Base-by-base conservation (phyloP, 1,139 yeast genomes). In the Magnusiomyces ingens region DNA sequence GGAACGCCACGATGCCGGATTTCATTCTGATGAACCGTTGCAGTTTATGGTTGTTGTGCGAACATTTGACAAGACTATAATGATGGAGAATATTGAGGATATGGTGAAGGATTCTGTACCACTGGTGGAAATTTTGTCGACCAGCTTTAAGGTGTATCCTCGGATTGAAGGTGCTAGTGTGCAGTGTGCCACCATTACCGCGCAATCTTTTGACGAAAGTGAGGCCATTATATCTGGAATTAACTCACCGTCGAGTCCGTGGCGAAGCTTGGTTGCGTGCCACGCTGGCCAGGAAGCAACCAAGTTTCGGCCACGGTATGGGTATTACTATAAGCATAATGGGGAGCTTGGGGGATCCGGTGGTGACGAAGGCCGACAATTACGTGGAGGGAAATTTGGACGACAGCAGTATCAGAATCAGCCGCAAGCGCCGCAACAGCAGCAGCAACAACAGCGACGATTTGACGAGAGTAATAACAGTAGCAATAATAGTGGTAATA, bases 21-120 rank as follows among this genome's bases (percentile, higher is more conserved):
- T 26, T 26, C 32, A 26, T 26, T 26, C 32, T 29, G 40, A 12
- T 17, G 26, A 32, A 8, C 29, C 32, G 10, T 13, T 35, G 8
- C 41, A 45, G 26, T 45, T 35, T 45, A 38, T 40, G 4, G 26
- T 45, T 32, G 41, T 45, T 32, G 36, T 45, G 17, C 48, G 48
- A 17, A 45, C 48, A 4, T 45, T 45, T 45, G 48, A 45, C 19
- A 11, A 22, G 13, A 45, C 15, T 3, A 45, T 45, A 15, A 15
- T n/a, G 35, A 5, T 45, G 48, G 15, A 10, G 10, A 13, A 45
- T 6, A 17, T 35, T 32, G 48, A 45, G 26, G 26, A 21, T n/a
- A 35, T 45, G 17, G 17, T 45, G 17, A 35, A 35, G 29, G 17
- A 45, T 8, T 18, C 36, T 17, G 18, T 45, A 18, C 48, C 48